Evolutionary conservation across 345 rosid genomes (phyloP).

Genomic region (Geranium brycei): DNA sequence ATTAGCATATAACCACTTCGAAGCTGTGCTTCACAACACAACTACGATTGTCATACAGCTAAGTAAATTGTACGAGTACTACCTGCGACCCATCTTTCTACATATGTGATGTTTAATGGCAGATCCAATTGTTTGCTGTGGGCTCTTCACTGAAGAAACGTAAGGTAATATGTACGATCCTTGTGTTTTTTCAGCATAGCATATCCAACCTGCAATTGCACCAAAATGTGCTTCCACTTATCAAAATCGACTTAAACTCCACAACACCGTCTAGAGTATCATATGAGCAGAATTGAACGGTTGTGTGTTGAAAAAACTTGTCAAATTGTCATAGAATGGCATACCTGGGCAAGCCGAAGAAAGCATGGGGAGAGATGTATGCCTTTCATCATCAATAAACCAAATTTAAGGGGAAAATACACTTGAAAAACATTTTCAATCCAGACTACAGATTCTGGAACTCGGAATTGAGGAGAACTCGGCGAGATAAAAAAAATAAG

Average conservation of each 20-base stretch:
- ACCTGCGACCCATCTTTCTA: constrained; percentile 68
- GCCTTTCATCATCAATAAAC: constrained; percentile 17
- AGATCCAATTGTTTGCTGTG: constrained; percentile 86
- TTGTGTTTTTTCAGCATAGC: constrained; percentile 90
- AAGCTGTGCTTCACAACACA: no score
- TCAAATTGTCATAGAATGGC: background rate
- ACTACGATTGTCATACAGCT: background rate
- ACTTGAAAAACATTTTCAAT: no score
- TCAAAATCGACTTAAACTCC: background rate
- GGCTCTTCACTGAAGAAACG: constrained; percentile 87
- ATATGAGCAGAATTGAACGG: no score
- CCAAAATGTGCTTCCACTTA: constrained; percentile 5
- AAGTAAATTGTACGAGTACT: constrained; percentile 6
- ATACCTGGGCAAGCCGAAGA: constrained; percentile 95
- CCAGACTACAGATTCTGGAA: no score
- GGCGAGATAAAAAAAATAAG: no score
- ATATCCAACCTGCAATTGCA: constrained; percentile 75
- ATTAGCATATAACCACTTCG: no score
- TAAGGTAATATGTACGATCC: constrained; percentile 79
- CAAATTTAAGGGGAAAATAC: no score
- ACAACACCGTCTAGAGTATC: no score
- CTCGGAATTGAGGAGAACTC: no score
- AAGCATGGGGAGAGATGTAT: constrained; percentile 55
- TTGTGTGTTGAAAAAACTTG: background rate
- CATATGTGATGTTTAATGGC: constrained; percentile 54